Evolutionary conservation across 169 alveolate genomes (phyloP).

Genomic region (Plasmodium vivax): DNA sequence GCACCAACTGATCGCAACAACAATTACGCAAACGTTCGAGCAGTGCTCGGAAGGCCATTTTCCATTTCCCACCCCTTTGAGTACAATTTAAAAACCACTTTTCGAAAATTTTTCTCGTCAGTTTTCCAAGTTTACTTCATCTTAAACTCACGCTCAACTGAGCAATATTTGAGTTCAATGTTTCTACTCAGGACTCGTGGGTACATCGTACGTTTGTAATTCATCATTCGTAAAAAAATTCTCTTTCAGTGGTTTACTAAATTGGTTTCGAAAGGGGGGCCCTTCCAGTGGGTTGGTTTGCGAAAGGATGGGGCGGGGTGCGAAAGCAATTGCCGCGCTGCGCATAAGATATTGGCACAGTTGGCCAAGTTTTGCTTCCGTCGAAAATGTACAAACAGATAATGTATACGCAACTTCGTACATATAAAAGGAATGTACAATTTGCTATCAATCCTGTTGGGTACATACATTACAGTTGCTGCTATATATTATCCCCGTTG

Average conservation of each 20-base stretch:
- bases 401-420: not conserved
- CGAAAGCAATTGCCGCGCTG: not conserved
- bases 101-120: conserved; percentile 24
- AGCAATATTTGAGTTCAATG: conserved; percentile 63
- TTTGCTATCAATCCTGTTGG: not conserved
- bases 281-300: not conserved
- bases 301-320: not conserved
- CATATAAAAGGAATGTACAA: not conserved
- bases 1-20: not conserved
- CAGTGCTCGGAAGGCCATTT: not conserved
- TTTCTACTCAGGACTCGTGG: conserved; percentile 71
- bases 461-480: not conserved
- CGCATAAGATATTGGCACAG: not conserved
- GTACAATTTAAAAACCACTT: not conserved
- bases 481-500: not conserved
- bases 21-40: not conserved
- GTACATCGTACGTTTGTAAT: conserved; percentile 30
- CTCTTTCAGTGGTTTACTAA: not conserved
- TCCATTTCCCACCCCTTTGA: not conserved
- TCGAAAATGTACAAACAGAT: not conserved
- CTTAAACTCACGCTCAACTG: conserved; percentile 72
- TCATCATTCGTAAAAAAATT: conserved; percentile 37
- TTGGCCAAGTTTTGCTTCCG: not conserved
- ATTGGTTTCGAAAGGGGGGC: not conserved
- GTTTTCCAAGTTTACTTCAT: conserved; percentile 37